A percentile compares a stretch with the other conserved stretches of the same genome.
These are phyloP conservation scores for Westerdykella sp. DNA, from an alignment of 2,329 filamentous ascomycete genomes.

Conservation along the genomic window DNA sequence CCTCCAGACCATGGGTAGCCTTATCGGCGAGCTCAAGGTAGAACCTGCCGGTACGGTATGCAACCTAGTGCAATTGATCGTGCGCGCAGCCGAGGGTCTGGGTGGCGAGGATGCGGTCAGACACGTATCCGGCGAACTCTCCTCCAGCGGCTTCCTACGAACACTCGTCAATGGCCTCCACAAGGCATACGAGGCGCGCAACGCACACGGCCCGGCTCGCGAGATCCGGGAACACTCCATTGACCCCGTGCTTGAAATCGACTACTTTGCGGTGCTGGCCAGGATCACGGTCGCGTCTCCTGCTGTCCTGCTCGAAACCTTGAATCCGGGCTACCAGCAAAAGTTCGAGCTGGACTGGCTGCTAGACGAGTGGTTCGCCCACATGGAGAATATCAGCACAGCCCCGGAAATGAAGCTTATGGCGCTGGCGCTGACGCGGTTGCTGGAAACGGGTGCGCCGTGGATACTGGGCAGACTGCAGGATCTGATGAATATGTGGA, in stretches of 20 bases:
- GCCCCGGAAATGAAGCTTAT: constrained; percentile 64
- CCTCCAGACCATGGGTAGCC: constrained; percentile 36
- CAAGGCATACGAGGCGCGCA: constrained; percentile 44
- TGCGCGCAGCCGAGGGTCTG: constrained; percentile 48
- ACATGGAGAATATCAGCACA: constrained; percentile 63
- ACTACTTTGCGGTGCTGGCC: constrained; percentile 78
- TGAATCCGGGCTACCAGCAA: constrained; percentile 27
- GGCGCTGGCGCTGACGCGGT: constrained; percentile 63
- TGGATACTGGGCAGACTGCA: constrained; percentile 60
- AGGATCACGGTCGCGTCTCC: constrained; percentile 72
- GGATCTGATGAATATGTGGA: constrained; percentile 71
- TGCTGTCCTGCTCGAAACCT: constrained; percentile 54
- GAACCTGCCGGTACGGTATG: constrained; percentile 45
- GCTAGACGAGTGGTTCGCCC: constrained; percentile 58
- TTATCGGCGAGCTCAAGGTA: constrained; percentile 43
- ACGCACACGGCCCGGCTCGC: constrained; percentile 66
- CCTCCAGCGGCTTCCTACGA: constrained; percentile 53
- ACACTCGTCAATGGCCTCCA: constrained; percentile 45
- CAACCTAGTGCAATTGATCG: constrained; percentile 42
- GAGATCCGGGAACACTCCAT: constrained; percentile 61
- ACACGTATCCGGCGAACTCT: constrained; percentile 48
- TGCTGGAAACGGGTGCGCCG: constrained; percentile 58
- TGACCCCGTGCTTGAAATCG: constrained; percentile 69
- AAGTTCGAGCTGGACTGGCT: constrained; percentile 42
- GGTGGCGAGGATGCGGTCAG: constrained; percentile 48